Base-by-base conservation (phyloP, 805 yeast genomes). In the Hanseniaspora vineae region DNA sequence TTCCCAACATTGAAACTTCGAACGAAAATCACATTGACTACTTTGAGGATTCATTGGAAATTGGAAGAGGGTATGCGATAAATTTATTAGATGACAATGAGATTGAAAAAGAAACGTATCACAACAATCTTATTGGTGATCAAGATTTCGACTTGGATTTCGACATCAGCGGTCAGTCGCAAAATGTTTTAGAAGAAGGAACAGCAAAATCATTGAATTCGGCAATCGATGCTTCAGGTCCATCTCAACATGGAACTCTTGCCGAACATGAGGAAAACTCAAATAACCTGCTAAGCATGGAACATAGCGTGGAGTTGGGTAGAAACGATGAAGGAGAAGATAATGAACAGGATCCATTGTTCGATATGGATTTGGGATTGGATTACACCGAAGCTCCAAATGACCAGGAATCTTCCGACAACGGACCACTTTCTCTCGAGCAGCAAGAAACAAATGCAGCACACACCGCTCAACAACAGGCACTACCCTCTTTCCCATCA, bases 31-130 rank as follows among this genome's bases (percentile, higher is more conserved):
- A 48, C 18, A 56, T 52, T 29, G 51, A 52, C 19, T 64, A 62
- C 2, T 66, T 70, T 42, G 82, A 81, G 55, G 70, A 67, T 32
- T 81, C 89, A 0, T 71, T 85, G 42, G 95, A 85, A 59, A 55
- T 78, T 42, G 85, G 82, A 10, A 75, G 92, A 61, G 72, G 73
- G 45, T 61, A 52, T 17, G 69, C 62, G 23, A 59, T 58, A 8
- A 50, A 53, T 6, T 37, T 49, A 18, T 39, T 52, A 4, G 57
- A 56, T 35, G 46, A 55, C 42, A 53, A 58, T 33, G 61, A 61
- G 44, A 61, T 58, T 6, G 42, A 58, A 35, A 64, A 57, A 42
- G 57, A 55, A 23, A 23, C 8, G 29, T 23, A 5, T 23, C 29
- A 4, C n/a, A 56, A 57, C 40, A 61, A 56, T 39, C 64, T 52